phyloP scores from a whole-genome alignment of 495 filamentous ascomycete genomes.

The Penicillium soppii region DNA sequence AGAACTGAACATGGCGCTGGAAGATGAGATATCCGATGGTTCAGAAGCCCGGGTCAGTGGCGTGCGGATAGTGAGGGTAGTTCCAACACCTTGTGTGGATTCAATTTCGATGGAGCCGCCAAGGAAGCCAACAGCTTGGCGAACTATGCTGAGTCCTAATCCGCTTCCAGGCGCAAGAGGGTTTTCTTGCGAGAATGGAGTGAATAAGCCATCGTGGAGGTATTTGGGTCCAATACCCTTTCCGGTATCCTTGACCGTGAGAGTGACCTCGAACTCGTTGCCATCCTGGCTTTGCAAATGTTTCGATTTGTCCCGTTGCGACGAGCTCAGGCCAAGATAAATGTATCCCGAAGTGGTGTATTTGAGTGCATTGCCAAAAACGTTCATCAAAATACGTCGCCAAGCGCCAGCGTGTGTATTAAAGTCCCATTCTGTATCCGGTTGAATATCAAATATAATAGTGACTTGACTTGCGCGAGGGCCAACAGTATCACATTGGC shows the following conservation, averaged over 20 bases:
- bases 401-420: slow-evolving; percentile 60
- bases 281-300: neutral
- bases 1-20: slow-evolving; percentile 3
- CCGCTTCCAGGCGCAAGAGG: slow-evolving; percentile 64
- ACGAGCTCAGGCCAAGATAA: slow-evolving; percentile 21
- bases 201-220: slow-evolving; percentile 61
- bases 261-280: slow-evolving; percentile 15
- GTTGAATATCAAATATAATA: slow-evolving; percentile 58
- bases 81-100: slow-evolving; percentile 41
- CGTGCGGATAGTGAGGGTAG: slow-evolving; percentile 51
- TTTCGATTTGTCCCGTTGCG: neutral
- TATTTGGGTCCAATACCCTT: slow-evolving; percentile 58
- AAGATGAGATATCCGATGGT: neutral
- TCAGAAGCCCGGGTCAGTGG: slow-evolving; percentile 18
- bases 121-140: slow-evolving; percentile 26
- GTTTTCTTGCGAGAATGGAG: slow-evolving; percentile 70
- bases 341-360: slow-evolving; percentile 44
- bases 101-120: slow-evolving; percentile 28
- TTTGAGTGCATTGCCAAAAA: slow-evolving; percentile 47
- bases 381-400: slow-evolving; percentile 49
- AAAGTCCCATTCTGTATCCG: slow-evolving; percentile 51
- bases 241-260: slow-evolving; percentile 62
- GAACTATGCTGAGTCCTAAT: slow-evolving; percentile 56
- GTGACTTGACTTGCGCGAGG: slow-evolving; percentile 27
- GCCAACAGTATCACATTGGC: neutral